These are phyloP conservation scores for Luffa acutangula DNA, from an alignment of 306 rosid genomes.

Conservation along the genomic window DNA sequence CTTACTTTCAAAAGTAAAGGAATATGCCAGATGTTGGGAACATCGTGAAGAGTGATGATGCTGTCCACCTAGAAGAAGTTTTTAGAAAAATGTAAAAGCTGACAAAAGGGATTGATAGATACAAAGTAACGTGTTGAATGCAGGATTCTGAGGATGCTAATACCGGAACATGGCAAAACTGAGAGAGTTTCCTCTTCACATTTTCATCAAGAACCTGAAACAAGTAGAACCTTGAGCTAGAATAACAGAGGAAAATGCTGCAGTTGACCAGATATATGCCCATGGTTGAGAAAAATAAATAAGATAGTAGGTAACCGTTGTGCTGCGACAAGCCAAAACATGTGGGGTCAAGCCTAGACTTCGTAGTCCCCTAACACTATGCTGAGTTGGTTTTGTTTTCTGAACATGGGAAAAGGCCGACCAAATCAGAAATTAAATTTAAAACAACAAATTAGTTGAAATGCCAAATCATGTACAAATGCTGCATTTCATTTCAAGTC, in stretches of 20 bases:
- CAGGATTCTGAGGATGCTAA: neutral
- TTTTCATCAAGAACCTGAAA: constrained; percentile 66
- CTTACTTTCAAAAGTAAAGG: constrained; percentile 82
- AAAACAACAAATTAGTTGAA: neutral
- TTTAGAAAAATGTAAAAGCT: neutral
- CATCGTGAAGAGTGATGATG: constrained; percentile 77
- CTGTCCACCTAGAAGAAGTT: constrained; percentile 49
- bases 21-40: constrained; percentile 94
- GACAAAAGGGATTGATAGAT: neutral
- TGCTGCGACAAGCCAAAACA: constrained; percentile 43
- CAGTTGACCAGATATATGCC: neutral
- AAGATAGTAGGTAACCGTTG: constrained; percentile 19
- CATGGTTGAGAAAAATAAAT: neutral
- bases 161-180: constrained; percentile 96
- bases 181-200: constrained; percentile 68
- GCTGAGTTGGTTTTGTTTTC: constrained; percentile 50
- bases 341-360: constrained; percentile 37
- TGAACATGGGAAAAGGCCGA: constrained; percentile 13
- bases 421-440: neutral
- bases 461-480: neutral
- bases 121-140: constrained; percentile 1
- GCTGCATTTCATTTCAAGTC: neutral
- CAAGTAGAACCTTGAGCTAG: constrained; percentile 12
- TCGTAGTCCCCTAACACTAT: constrained; percentile 40
- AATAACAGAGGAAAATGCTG: neutral